phyloP scores from a whole-genome alignment of 805 yeast genomes.

The Candida taoyuanica region DNA sequence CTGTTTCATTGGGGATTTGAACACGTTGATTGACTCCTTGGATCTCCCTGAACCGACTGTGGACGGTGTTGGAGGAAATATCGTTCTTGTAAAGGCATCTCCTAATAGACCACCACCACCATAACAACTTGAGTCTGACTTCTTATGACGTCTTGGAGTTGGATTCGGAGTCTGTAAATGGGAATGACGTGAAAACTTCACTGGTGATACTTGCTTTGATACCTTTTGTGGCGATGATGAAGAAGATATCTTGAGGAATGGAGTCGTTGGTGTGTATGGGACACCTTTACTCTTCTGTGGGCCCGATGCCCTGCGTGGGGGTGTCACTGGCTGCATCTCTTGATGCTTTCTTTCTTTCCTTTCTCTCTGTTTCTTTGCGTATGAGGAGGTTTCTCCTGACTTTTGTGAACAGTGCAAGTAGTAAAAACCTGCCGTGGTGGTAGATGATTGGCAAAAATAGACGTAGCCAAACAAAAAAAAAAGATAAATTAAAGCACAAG shows the following conservation, averaged over 20 bases:
- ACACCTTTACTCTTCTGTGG: conserved; percentile 11
- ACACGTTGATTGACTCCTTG: conserved; percentile 8
- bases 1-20: conserved; percentile 12
- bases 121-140: conserved; percentile 12
- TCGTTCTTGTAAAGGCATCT: conserved; percentile 16
- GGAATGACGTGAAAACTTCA: conserved; percentile 2
- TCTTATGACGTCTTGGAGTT: conserved; percentile 25
- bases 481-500: no score
- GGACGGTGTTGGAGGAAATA: conserved; percentile 29
- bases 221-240: conserved; percentile 7
- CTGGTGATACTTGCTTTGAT: conserved; percentile 8
- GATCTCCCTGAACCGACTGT: conserved; percentile 27
- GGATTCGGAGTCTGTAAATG: conserved; percentile 20
- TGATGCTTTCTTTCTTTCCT: no score
- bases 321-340: conserved; percentile 23
- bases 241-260: conserved; percentile 24
- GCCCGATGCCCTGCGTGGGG: conserved; percentile 19
- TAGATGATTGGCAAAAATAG: no score
- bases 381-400: neutral
- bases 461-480: no score
- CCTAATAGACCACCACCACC: conserved; percentile 4
- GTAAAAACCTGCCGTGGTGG: no score
- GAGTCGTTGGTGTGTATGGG: conserved; percentile 22
- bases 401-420: no score
- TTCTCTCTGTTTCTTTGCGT: no score